Percentiles rank a stretch among this genome's conserved stretches.
Evolutionary conservation across 495 filamentous ascomycete species (phyloP).

Genomic region (Margaritispora aquatica): DNA sequence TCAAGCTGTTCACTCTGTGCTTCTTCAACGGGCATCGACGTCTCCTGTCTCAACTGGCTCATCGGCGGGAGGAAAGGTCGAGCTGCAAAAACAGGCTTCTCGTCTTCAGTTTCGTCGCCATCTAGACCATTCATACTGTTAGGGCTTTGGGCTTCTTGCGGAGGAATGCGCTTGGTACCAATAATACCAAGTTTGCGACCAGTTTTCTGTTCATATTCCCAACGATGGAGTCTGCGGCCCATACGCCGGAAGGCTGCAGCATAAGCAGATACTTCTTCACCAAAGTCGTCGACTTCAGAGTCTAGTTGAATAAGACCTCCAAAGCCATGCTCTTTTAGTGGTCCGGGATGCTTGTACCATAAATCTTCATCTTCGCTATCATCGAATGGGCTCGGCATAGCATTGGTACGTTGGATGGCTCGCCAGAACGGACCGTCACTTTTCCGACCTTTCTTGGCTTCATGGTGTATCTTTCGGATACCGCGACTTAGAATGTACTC

Average conservation of each 20-base stretch:
- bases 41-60: background rate
- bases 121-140: slow-evolving; percentile 9
- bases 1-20: slow-evolving; percentile 26
- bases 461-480: slow-evolving; percentile 55
- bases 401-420: slow-evolving; percentile 59
- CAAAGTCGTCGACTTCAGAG: slow-evolving; percentile 67
- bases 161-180: slow-evolving; percentile 30
- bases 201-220: slow-evolving; percentile 47
- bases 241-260: slow-evolving; percentile 65
- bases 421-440: slow-evolving; percentile 59
- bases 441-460: slow-evolving; percentile 51
- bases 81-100: background rate
- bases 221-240: slow-evolving; percentile 63
- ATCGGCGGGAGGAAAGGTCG: background rate
- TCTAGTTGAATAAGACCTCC: slow-evolving; percentile 64
- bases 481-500: slow-evolving; percentile 80
- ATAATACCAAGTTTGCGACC: slow-evolving; percentile 41
- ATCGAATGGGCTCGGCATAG: slow-evolving; percentile 64
- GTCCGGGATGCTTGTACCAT: slow-evolving; percentile 25
- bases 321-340: slow-evolving; percentile 49
- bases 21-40: background rate
- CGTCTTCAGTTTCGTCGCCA: slow-evolving; percentile 28
- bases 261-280: slow-evolving; percentile 69
- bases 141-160: slow-evolving; percentile 11
- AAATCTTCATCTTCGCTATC: slow-evolving; percentile 72